Percentiles rank a stretch among this genome's conserved stretches.
These are phyloP conservation scores for Scheffersomyces segobiensis DNA, from an alignment of 1,139 yeast species.

Conservation along the genomic window DNA sequence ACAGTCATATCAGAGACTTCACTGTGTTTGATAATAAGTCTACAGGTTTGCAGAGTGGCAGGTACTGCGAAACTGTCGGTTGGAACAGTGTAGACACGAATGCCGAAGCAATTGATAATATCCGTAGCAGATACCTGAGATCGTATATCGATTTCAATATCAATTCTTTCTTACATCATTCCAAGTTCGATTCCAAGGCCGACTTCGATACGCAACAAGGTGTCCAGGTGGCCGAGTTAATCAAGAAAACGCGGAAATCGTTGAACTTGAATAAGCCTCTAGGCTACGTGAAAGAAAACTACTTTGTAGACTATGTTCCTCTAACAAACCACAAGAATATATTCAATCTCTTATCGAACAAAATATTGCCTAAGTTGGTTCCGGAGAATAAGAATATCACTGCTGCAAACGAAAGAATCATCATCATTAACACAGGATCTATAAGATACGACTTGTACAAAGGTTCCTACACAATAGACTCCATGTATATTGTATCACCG, in stretches of 20 bases:
- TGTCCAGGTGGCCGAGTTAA: conserved; percentile 39
- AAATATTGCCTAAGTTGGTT: conserved; percentile 59
- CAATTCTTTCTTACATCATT: conserved; percentile 67
- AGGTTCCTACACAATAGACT: conserved; percentile 81
- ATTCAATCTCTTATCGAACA: conserved; percentile 57
- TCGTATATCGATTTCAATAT: conserved; percentile 80
- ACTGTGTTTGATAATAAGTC: conserved; percentile 64
- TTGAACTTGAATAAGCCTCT: conserved; percentile 56
- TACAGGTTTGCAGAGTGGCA: conserved; percentile 84
- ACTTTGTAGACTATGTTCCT: conserved; percentile 70
- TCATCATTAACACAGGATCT: conserved; percentile 84
- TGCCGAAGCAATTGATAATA: conserved; percentile 13
- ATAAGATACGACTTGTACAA: conserved; percentile 83
- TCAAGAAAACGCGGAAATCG: conserved; percentile 45
- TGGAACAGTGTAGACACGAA: conserved; percentile 62
- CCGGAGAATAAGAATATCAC: conserved; percentile 10
- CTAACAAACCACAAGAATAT: conserved; percentile 60
- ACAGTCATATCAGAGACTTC: conserved; percentile 89
- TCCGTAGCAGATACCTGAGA: conserved; percentile 27
- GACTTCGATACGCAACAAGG: conserved; percentile 56
- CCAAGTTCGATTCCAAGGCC: conserved; percentile 25
- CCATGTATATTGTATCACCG: conserved; percentile 84
- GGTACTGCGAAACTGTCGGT: conserved; percentile 91
- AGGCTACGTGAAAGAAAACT: conserved; percentile 69
- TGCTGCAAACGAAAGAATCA: conserved; percentile 47